A percentile compares a stretch with the other conserved stretches of the same genome.
phyloP scores from a whole-genome alignment of 495 filamentous ascomycete genomes.

The Lasiosphaeris hirsuta region DNA sequence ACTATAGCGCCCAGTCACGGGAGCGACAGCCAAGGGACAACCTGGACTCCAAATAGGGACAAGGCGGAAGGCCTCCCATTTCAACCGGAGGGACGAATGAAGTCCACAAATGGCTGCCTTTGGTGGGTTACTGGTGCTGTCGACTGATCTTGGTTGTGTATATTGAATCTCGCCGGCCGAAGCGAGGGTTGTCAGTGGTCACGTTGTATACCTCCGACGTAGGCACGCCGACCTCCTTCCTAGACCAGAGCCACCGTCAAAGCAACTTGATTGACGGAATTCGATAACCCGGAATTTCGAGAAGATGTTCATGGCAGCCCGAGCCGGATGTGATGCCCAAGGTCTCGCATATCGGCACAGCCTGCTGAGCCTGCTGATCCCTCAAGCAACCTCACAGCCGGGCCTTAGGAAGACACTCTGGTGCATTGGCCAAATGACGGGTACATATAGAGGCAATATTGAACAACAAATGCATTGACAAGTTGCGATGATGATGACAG shows the following conservation, averaged over 20 bases:
- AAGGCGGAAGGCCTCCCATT: slow-evolving; percentile 24
- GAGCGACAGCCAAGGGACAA: slow-evolving; percentile 1
- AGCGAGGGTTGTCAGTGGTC: not conserved
- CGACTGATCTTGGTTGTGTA: slow-evolving; percentile 8
- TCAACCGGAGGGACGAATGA: slow-evolving; percentile 23
- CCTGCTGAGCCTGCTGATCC: no score
- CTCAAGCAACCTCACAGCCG: no score
- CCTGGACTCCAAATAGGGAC: slow-evolving; percentile 13
- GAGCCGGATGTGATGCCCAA: not conserved
- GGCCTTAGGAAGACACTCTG: no score
- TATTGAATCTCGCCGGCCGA: slow-evolving; percentile 8
- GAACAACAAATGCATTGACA: no score
- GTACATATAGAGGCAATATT: no score
- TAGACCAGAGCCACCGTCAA: slow-evolving; percentile 1
- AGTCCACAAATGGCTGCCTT: not conserved
- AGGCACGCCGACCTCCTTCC: not conserved
- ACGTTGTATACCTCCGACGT: slow-evolving; percentile 10
- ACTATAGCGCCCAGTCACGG: slow-evolving; percentile 24
- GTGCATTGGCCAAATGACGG: no score
- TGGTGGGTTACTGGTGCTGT: slow-evolving; percentile 5
- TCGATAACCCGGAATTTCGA: slow-evolving; percentile 8
- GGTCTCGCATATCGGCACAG: no score
- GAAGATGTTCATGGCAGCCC: not conserved
- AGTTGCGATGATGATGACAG: no score
- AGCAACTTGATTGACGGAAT: slow-evolving; percentile 12